phyloP scores from a whole-genome alignment of 495 filamentous ascomycete species.

The Chlorociboria aeruginascens region DNA sequence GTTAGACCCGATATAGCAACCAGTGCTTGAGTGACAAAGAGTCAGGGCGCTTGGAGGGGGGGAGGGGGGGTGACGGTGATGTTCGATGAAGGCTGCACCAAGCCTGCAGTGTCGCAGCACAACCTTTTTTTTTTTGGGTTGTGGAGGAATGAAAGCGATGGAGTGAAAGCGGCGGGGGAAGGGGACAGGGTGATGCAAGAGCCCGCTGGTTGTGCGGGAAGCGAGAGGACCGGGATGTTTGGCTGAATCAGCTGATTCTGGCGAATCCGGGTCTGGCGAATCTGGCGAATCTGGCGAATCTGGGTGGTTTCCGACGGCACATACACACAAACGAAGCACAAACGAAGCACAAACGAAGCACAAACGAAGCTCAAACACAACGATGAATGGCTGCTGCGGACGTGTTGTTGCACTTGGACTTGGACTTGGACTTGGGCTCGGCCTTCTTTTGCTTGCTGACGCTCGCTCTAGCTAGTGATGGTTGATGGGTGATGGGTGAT shows the following conservation, averaged over 20 bases:
- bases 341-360: no score
- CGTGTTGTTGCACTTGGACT: no score
- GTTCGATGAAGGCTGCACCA: slow-evolving; percentile 13
- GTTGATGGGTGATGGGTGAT: no score
- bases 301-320: no score
- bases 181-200: slow-evolving; percentile 16
- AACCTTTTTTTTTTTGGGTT: background rate
- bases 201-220: background rate
- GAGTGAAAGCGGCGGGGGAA: slow-evolving; percentile 10
- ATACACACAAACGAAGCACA: no score
- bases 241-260: background rate
- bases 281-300: slow-evolving; percentile 1
- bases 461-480: no score
- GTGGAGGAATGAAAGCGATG: background rate
- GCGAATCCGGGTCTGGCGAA: background rate
- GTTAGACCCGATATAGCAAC: slow-evolving; percentile 14
- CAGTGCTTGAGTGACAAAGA: slow-evolving; percentile 20
- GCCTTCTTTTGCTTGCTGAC: no score
- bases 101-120: slow-evolving; percentile 8
- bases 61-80: slow-evolving; percentile 11
- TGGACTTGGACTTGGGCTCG: no score
- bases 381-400: no score
- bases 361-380: no score
- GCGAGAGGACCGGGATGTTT: background rate
- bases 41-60: slow-evolving; percentile 18